A percentile compares a stretch with the other conserved stretches of the same genome.
phyloP scores from a whole-genome alignment of 805 yeast species.

The Saccharomycopsis javanensis region DNA sequence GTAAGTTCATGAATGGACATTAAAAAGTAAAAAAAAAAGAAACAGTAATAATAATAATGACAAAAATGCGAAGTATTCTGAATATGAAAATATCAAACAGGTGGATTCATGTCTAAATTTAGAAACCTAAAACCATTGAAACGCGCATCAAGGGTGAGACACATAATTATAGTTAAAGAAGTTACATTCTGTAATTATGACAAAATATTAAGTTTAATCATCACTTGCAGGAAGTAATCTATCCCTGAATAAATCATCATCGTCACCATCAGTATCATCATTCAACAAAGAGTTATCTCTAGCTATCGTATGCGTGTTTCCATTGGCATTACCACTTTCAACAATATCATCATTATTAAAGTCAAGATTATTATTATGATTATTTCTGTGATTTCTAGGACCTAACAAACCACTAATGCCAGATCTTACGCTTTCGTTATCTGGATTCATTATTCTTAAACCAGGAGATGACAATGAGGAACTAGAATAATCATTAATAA shows the following conservation, averaged over 20 bases:
- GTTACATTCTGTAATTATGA: too few species aligned
- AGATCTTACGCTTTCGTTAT: constrained; percentile 10
- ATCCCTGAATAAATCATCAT: constrained; percentile 11
- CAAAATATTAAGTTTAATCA: background rate
- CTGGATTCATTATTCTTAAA: constrained; percentile 19
- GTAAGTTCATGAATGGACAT: too few species aligned
- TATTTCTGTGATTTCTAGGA: background rate
- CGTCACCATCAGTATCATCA: background rate
- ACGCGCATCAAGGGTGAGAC: too few species aligned
- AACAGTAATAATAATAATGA: too few species aligned
- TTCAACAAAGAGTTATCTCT: constrained; percentile 3
- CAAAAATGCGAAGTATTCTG: too few species aligned
- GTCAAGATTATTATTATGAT: background rate
- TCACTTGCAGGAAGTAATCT: background rate
- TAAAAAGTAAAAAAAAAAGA: too few species aligned
- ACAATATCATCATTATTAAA: background rate
- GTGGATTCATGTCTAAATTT: too few species aligned
- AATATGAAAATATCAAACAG: too few species aligned
- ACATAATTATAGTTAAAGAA: too few species aligned
- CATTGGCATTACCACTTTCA: background rate
- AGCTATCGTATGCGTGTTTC: background rate
- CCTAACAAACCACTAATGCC: background rate
- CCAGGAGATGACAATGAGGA: constrained; percentile 2
- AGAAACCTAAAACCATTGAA: too few species aligned
- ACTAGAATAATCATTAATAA: background rate